A percentile compares a stretch with the other conserved stretches of the same genome.
Evolutionary conservation across 768 basidiomycete species (phyloP).

Genomic region (Termitomyces eurrhizus): DNA sequence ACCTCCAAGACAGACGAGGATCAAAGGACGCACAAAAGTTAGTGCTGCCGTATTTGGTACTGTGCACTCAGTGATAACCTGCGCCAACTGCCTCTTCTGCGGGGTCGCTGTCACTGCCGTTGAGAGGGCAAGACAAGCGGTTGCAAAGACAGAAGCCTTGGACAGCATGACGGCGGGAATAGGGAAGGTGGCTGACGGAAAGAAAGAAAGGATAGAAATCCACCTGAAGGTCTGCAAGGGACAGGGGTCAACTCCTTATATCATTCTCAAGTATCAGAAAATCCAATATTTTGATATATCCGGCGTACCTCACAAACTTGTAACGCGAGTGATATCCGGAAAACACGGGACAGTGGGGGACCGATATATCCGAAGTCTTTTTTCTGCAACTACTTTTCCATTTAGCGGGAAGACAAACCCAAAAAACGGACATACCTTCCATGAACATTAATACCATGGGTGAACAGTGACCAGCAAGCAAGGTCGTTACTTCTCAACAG

Average conservation of each 20-base stretch:
- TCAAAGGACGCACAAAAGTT: constrained; percentile 19
- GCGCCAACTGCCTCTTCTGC: constrained; percentile 16
- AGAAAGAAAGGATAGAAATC: constrained; percentile 2
- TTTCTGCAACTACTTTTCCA: background rate
- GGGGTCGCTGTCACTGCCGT: constrained; percentile 12
- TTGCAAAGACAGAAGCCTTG: constrained; percentile 8
- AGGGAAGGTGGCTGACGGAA: background rate
- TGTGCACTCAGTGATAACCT: constrained; percentile 21
- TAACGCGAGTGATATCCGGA: background rate
- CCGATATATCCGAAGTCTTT: background rate
- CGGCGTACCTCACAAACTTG: constrained; percentile 2
- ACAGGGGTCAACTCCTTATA: constrained; percentile 9
- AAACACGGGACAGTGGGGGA: background rate
- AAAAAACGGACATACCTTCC: background rate
- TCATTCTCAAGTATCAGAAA: background rate
- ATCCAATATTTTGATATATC: background rate
- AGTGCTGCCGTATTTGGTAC: constrained; percentile 21
- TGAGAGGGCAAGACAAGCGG: constrained; percentile 9
- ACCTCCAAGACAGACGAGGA: background rate
- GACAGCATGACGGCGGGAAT: constrained; percentile 10
- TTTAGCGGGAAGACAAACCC: background rate
- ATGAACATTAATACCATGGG: background rate
- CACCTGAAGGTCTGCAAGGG: constrained; percentile 7
- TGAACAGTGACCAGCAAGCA: background rate
- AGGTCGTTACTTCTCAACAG: background rate